A percentile compares a stretch with the other conserved stretches of the same genome.
These are phyloP conservation scores for Fusarium transvaalense DNA, from an alignment of 2,329 filamentous ascomycete genomes.

Conservation along the genomic window DNA sequence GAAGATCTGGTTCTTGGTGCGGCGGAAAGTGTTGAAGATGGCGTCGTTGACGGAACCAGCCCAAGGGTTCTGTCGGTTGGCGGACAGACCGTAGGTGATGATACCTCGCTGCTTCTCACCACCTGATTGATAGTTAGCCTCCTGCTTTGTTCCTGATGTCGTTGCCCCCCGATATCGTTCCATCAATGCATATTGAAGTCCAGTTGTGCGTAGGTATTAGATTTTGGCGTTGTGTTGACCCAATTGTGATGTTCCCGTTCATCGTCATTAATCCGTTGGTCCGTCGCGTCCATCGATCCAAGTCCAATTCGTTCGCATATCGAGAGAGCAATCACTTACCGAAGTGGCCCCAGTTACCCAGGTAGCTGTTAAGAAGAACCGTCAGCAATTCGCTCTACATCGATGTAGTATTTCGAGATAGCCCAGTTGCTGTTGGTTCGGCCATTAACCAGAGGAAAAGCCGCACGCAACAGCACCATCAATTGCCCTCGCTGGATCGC, in stretches of 20 bases:
- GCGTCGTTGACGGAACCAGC: constrained; percentile 83
- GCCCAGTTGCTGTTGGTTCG: constrained; percentile 19
- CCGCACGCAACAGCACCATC: constrained; percentile 46
- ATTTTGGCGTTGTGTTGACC: background rate
- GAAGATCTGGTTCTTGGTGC: constrained; percentile 86
- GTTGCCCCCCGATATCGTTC: background rate
- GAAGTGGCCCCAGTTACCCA: constrained; percentile 80
- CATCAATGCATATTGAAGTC: constrained; percentile 1
- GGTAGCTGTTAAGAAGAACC: constrained; percentile 65
- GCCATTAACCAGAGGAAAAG: constrained; percentile 49
- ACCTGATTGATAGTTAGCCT: constrained; percentile 57
- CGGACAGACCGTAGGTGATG: constrained; percentile 79
- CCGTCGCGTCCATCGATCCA: constrained; percentile 41
- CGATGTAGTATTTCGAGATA: constrained; percentile 27
- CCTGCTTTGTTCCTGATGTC: background rate
- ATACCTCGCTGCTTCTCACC: constrained; percentile 73
- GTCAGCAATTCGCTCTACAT: constrained; percentile 44
- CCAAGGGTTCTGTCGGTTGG: constrained; percentile 90
- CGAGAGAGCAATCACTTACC: constrained; percentile 67
- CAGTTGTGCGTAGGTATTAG: constrained; percentile 4
- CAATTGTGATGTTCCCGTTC: constrained; percentile 36
- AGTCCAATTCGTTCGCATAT: constrained; percentile 37
- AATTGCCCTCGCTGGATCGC: constrained; percentile 35
- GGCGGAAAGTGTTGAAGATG: constrained; percentile 95
- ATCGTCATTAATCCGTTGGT: constrained; percentile 40